Base-by-base conservation (phyloP, 495 filamentous ascomycete genomes). In the Entonaema liquescens region DNA sequence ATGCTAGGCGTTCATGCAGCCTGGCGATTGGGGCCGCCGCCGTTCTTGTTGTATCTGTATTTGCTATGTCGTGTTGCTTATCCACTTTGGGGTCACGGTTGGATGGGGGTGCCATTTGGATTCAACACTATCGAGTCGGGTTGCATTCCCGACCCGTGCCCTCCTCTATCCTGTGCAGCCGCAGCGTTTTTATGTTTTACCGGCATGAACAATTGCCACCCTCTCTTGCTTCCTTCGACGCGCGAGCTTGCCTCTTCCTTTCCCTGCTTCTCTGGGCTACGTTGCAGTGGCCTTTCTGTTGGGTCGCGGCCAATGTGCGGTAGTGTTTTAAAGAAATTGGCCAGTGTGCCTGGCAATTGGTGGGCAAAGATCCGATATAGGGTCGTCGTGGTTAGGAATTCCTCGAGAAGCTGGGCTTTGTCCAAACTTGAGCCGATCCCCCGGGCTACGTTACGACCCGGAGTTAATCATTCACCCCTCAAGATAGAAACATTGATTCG, bases 1-100 rank as follows among this genome's bases (percentile, higher is more conserved):
- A 67, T 70, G 71, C 67, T 60, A 70, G 67, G 62, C 71, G 71
- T 74, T 74, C 71, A 74, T 74, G 71, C 71, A 74, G 71, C 71
- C 71, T 70, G 50, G 71, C 62, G 53, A 74, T 71, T 70, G 71
- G 67, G 63, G 35, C 65, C 65, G 65, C 58, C 49, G 38, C 50
- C 70, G 70, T 74, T 70, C 67, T 70, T 71, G 57, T 67, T 53
- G 28, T 66, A 53, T 50, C 57, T 62, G 70, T 61, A 63, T 63
- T 69, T 62, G 66, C 71, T 70, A 66, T 70, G 66, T 67, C 70
- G 59, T 67, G 67, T 53, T 70, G 71, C 71, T 74, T 67, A 70
- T 63, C 71, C 71, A 71, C 62, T 19, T 36, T 58, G 66, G 59
- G 67, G 71, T 67, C 67, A 56, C 71, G 59, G 42, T 66, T 66